A percentile compares a stretch with the other conserved stretches of the same genome.
Evolutionary conservation across 2,329 filamentous ascomycete genomes (phyloP).

Genomic region (Penicillium hesseltinei): DNA sequence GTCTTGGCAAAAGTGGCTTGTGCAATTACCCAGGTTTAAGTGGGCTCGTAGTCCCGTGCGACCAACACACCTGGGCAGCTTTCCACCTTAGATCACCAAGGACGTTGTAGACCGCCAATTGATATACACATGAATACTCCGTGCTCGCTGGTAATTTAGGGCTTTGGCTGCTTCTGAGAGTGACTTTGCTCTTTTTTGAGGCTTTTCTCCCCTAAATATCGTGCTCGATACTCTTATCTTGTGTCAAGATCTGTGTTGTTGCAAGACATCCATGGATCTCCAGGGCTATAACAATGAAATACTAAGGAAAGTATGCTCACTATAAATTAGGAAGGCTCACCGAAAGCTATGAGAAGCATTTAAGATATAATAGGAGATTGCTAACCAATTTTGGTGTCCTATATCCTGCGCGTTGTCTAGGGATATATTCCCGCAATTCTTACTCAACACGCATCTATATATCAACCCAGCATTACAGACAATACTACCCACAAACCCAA

Average conservation of each 20-base stretch:
- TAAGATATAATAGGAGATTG: not conserved
- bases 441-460: not conserved
- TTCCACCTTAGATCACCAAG: not conserved
- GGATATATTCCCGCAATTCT: not conserved
- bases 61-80: conserved; percentile 11
- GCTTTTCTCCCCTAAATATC: not conserved
- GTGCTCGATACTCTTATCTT: not conserved
- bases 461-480: not conserved
- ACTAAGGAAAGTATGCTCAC: no score
- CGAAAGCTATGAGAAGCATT: not conserved
- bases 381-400: no score
- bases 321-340: no score
- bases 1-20: conserved; percentile 13
- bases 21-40: conserved; percentile 14
- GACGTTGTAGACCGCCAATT: not conserved
- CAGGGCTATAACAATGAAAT: not conserved
- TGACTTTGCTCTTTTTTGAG: not conserved
- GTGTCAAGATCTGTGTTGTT: not conserved
- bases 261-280: not conserved
- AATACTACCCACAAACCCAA: not conserved
- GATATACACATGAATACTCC: not conserved
- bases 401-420: not conserved
- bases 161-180: not conserved
- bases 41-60: conserved; percentile 23
- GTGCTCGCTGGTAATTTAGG: not conserved